Evolutionary conservation across 352 stramenopile genomes (phyloP), one percentile per base, ranked within the genome.

Genomic region (Phytophthora nicotianae): DNA sequence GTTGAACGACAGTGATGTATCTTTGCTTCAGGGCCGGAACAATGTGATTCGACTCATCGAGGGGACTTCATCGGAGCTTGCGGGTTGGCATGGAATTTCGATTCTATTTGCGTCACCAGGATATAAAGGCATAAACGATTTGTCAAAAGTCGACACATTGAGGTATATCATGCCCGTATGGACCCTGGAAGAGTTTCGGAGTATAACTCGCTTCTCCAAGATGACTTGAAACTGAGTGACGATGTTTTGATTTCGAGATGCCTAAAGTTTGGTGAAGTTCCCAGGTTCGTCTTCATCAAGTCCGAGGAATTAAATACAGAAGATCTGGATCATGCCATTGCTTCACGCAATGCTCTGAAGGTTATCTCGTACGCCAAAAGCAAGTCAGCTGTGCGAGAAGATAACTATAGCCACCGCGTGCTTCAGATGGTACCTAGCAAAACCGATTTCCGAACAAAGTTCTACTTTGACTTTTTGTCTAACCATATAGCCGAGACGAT

Each of bases 381-480:
- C 29, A 35, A 35, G 29, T 35, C 29, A 35, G 29, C 9, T 35
- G 29, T 35, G 29, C 29, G 29, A 35, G 29, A 35, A 35, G 13
- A 35, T 8, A 35, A 35, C 29, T 35, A 13, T 8, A 35, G 29
- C 29, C 29, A 35, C 29, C 29, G 29, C 13, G 9, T 35, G 5
- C 29, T 35, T 35, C 29, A 35, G 29, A 35, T 35, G 29, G 29
- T 35, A 8, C 29, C 29, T 8, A 35, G 29, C 26, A n/a, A n/a
- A n/a, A n/a, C n/a, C n/a, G 14, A 53, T 62, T 32, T 55, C 1
- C 45, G 23, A 49, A 10, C 16, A 24, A 23, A 19, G 7, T 65
- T 52, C 16, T 43, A 59, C 48, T 59, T 59, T 21, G 49, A 59
- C 48, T 65, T 65, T 59, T 16, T 59, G 16, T 59, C 57, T 10